Evolutionary conservation across 129 eudicot species (phyloP), one percentile per base, ranked within the genome.

Genomic region (Tagetes erecta): DNA sequence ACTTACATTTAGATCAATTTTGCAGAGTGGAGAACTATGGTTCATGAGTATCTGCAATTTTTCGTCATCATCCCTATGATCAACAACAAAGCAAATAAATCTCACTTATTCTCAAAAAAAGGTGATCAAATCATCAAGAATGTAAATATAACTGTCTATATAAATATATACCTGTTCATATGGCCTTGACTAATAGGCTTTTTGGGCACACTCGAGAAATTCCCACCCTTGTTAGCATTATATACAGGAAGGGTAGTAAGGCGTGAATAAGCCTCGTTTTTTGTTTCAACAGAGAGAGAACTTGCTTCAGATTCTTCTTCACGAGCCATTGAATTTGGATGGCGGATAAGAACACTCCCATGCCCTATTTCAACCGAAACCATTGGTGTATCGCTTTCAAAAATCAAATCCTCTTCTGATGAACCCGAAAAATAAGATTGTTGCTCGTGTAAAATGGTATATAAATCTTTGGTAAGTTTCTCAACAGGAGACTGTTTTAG

Each of bases 231-330:
- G 75, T 83, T 77, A 60, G 70, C 86, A 73, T 66, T 79, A 78
- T 81, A 77, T 83, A 77, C 86, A 72, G 85, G 85, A 76, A 76
- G 72, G 76, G 87, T 45, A 55, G 87, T 74, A 67, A 79, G 58
- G 31, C 70, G 76, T 31, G 96, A 88, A 80, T 91, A 91, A 77
- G 95, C 87, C 76, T 91, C 94, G 10, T 74, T 87, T 80, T 94
- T 94, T 20, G 88, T 84, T 76, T 93, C 97, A 80, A 90, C 76
- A 73, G 98, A 85, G 83, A 90, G 87, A 58, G 98, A 94, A 81
- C 98, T 94, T 50, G 98, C 99, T 88, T 91, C 99, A 51, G 97
- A 91, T 79, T 95, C 99, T 80, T 95, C 99, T 82, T 95, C 99
- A 31, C 96, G 85, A 62, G 82, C 82, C 31, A 88, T 79, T 63